A percentile compares a stretch with the other conserved stretches of the same genome.
Conservation (phyloP, 345 rosid genomes). For the Pistacia integerrima region DNA sequence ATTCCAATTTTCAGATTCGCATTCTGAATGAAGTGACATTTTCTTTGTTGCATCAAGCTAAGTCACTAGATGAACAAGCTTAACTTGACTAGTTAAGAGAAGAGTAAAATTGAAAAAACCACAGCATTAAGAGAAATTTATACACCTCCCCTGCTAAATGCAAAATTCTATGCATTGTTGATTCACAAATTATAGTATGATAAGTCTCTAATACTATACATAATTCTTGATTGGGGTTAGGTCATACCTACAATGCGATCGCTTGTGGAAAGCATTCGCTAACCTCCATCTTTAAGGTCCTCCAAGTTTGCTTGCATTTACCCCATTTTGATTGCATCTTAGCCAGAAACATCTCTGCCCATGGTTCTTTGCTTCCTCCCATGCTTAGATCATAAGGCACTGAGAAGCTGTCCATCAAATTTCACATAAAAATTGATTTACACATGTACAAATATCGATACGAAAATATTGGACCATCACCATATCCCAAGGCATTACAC, state of each 20-base stretch:
- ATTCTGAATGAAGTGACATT: too few relatives aligned
- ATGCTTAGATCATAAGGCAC: constrained; percentile 92
- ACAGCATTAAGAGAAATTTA: too few relatives aligned
- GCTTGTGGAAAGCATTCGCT: constrained; percentile 85
- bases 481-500: neutral
- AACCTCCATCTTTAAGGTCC: constrained; percentile 67
- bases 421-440: neutral
- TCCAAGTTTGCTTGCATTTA: constrained; percentile 69
- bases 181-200: too few relatives aligned
- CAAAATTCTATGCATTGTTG: too few relatives aligned
- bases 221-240: neutral
- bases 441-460: neutral
- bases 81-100: too few relatives aligned
- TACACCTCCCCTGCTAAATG: too few relatives aligned
- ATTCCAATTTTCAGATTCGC: too few relatives aligned
- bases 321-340: constrained; percentile 58
- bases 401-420: constrained; percentile 57
- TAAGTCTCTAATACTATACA: too few relatives aligned
- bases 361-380: constrained; percentile 70
- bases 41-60: too few relatives aligned
- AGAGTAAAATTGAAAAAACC: too few relatives aligned
- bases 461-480: neutral
- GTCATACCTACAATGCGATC: constrained; percentile 53
- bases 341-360: constrained; percentile 69
- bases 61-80: too few relatives aligned